phyloP scores from a whole-genome alignment of 1,139 yeast species.

The Candida gigantensis region DNA sequence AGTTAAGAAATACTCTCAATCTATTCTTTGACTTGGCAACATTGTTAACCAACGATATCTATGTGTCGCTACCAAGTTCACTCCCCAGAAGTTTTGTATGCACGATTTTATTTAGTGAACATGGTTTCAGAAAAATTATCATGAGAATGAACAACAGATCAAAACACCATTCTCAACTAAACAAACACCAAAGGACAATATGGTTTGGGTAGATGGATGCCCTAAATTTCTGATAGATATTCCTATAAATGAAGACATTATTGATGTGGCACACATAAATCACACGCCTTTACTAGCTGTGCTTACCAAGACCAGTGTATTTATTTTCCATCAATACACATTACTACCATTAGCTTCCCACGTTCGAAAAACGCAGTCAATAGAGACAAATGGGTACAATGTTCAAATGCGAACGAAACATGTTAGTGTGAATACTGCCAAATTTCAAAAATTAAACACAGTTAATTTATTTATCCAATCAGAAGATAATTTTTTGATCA shows the following conservation, averaged over 20 bases:
- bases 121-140: no score
- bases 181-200: not conserved
- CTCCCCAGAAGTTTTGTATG: no score
- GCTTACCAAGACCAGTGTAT: conserved; percentile 29
- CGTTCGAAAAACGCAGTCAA: conserved; percentile 30
- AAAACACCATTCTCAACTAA: not conserved
- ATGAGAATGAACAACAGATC: not conserved
- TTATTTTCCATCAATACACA: conserved; percentile 31
- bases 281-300: conserved; percentile 39
- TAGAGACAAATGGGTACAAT: conserved; percentile 37
- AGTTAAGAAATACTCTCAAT: no score
- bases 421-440: conserved; percentile 27
- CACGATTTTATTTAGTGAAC: no score
- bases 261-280: conserved; percentile 30
- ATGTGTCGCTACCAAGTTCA: no score
- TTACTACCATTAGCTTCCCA: conserved; percentile 39
- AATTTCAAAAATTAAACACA: conserved; percentile 27
- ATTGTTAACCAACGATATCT: no score
- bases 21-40: no score
- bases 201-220: conserved; percentile 26
- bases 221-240: conserved; percentile 36
- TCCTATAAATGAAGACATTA: conserved; percentile 21
- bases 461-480: conserved; percentile 40
- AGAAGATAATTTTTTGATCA: conserved; percentile 30
- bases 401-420: conserved; percentile 28